Base-by-base conservation (phyloP, 345 rosid genomes). In the Ceriops tagal region DNA sequence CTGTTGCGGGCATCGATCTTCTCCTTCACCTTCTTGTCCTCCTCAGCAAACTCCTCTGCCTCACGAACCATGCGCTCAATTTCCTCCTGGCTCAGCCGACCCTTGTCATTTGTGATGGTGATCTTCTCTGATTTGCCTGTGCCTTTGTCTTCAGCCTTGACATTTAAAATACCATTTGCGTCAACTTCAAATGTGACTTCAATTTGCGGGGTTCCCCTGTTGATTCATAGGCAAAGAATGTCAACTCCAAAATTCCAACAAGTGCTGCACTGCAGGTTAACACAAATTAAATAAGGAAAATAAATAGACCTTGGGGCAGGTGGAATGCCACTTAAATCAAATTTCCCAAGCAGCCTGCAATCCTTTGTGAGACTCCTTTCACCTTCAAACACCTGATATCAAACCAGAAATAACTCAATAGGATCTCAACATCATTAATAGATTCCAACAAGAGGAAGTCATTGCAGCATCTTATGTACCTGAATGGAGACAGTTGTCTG, bases 351-450 rank as follows among this genome's bases (percentile, higher is more conserved):
- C 74, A 81, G 76, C 75, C 98, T 85, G 61, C 91, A 85, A 69
- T 93, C 98, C 75, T 93, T 93, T 68, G 98, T 93, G 27, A 93
- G 86, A 89, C 97, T 91, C 85, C 98, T 84, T 81, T 93, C 97
- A 65, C 98, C 98, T 82, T 93, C 98, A 74, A 91, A 93, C 63
- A 93, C 97, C 95, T 89, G 77, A 46, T 26, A 74, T 56, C 47
- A 66, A 55, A 49, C 43, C 58, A 65, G 47, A 34, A 52, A 27
- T 20, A 35, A 61, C 22, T 65, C 46, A 37, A 53, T 76, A 63
- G 53, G 31, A 65, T 61, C 31, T 58, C 6, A 31, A 16, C 13
- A 22, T n/a, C 28, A 52, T 43, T 66, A 16, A 21, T 19, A 28
- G 57, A 18, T 5, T 9, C 19, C 3, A 49, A 9, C 9, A 13